Evolutionary conservation across 2,329 filamentous ascomycete species (phyloP), one percentile per base, ranked within the genome.

Genomic region (Ceratocystis colombiana): DNA sequence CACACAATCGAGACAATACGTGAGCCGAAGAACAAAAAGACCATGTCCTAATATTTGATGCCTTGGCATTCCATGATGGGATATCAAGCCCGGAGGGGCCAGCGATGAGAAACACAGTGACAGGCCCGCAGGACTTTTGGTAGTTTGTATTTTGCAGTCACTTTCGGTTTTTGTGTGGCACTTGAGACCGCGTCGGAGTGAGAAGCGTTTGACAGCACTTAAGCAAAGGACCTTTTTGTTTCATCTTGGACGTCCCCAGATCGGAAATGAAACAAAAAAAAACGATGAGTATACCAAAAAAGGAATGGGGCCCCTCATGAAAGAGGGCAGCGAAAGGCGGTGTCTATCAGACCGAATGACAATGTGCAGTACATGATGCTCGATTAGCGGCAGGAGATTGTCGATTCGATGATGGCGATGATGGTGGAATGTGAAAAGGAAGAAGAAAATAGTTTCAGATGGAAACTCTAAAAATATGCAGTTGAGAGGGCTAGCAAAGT

Each of bases 161-260:
- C 53, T 59, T 25, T 20, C 53, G 28, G 28, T 25, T 59, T 15
- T 7, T 33, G n/a, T 30, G 53, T 33, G 53, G 53, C 53, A 59
- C 53, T 59, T 59, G 53, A 59, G 53, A 59, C 53, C 53, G 53
- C 53, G 4, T 59, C 53, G 25, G 53, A 59, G 53, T 59, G 53
- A 59, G 28, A 59, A 59, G 53, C 17, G 53, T 59, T 59, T 59
- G 53, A 59, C 53, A 30, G 53, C 7, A 33, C 10, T 12, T 25
- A 33, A 6, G 53, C 25, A 33, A 59, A 20, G 28, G 53, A 6
- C 53, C 28, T 25, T 37, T 33, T 59, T 59, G 53, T 59, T 59
- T 59, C 53, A 59, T 59, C 33, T 59, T 37, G 33, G 33, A 37
- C 33, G 10, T 37, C 33, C 33, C 33, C 53, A 37, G 28, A 59